Conservation (phyloP, 2,329 filamentous ascomycete genomes). For the Nectriaceae sp. region DNA sequence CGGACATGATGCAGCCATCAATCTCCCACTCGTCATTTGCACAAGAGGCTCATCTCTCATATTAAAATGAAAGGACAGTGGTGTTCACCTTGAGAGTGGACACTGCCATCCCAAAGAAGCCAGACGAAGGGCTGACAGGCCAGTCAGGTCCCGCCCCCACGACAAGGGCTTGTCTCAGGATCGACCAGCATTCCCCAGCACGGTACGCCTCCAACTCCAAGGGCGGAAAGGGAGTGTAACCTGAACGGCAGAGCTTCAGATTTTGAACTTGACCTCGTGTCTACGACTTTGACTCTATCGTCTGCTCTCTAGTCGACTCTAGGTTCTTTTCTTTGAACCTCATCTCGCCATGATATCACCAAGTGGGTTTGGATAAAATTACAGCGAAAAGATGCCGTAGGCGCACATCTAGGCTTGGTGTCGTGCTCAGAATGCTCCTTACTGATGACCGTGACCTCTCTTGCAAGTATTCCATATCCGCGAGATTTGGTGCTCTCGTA, state of each 20-base stretch:
- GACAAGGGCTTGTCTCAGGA: conserved; percentile 27
- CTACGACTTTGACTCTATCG: conserved; percentile 16
- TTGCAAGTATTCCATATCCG: no score
- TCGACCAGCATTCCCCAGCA: conserved; percentile 33
- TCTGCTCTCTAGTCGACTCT: conserved; percentile 8
- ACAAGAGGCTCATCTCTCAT: conserved; percentile 18
- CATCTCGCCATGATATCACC: conserved; percentile 29
- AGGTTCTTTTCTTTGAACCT: conserved; percentile 19
- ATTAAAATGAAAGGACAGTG: conserved; percentile 25
- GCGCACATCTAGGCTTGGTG: conserved; percentile 22
- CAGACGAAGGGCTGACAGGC: conserved; percentile 12
- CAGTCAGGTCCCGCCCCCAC: conserved; percentile 13
- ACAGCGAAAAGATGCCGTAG: conserved; percentile 28
- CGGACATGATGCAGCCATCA: conserved; percentile 11
- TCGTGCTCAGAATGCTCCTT: no score
- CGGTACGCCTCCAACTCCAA: conserved; percentile 17
- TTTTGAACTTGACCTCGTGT: conserved; percentile 12
- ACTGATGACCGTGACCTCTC: no score
- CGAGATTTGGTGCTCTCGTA: no score
- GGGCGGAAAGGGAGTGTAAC: conserved; percentile 22
- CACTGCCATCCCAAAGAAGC: conserved; percentile 5
- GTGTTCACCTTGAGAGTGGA: conserved; percentile 14
- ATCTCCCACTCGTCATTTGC: conserved; percentile 6
- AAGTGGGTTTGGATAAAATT: conserved; percentile 28
- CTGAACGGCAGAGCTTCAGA: conserved; percentile 20